A percentile compares a stretch with the other conserved stretches of the same genome.
These are phyloP conservation scores for Centrapalus pauciflorus DNA, from an alignment of 129 eudicot genomes.

Conservation along the genomic window DNA sequence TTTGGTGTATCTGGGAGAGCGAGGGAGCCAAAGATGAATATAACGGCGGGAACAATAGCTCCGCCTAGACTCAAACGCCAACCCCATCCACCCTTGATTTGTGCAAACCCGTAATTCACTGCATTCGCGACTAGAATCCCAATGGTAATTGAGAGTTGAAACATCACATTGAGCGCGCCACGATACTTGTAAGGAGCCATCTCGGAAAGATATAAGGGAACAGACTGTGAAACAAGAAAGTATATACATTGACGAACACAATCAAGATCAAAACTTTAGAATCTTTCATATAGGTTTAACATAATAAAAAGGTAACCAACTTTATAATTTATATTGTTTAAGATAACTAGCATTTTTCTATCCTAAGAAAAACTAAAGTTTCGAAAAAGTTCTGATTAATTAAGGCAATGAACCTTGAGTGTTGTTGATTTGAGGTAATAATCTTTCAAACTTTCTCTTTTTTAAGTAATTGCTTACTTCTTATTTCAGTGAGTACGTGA, in stretches of 20 bases:
- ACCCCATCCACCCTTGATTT: conserved; percentile 36
- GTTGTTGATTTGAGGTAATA: too few relatives aligned
- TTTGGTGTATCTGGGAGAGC: conserved; percentile 50
- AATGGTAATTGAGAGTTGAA: conserved; percentile 50
- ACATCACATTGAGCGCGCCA: conserved; percentile 47
- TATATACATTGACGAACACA: too few relatives aligned
- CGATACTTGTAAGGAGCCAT: conserved; percentile 51
- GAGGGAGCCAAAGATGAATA: conserved; percentile 39
- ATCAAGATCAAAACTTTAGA: background rate
- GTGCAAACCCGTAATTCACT: conserved; percentile 38
- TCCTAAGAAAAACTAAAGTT: too few relatives aligned
- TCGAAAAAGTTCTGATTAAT: too few relatives aligned
- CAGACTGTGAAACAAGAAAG: conserved; percentile 28
- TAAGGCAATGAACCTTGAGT: too few relatives aligned
- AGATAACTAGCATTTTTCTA: too few relatives aligned
- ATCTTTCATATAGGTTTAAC: too few relatives aligned
- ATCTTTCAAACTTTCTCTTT: too few relatives aligned
- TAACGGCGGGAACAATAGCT: conserved; percentile 44
- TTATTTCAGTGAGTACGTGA: too few relatives aligned
- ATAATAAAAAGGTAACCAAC: background rate
- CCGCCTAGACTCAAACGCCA: conserved; percentile 54
- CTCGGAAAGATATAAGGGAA: conserved; percentile 54
- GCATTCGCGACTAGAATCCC: conserved; percentile 49
- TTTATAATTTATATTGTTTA: too few relatives aligned
- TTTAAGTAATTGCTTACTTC: too few relatives aligned